These are phyloP conservation scores for Pugionium cornutum DNA, from an alignment of 345 rosid species.

Conservation along the genomic window DNA sequence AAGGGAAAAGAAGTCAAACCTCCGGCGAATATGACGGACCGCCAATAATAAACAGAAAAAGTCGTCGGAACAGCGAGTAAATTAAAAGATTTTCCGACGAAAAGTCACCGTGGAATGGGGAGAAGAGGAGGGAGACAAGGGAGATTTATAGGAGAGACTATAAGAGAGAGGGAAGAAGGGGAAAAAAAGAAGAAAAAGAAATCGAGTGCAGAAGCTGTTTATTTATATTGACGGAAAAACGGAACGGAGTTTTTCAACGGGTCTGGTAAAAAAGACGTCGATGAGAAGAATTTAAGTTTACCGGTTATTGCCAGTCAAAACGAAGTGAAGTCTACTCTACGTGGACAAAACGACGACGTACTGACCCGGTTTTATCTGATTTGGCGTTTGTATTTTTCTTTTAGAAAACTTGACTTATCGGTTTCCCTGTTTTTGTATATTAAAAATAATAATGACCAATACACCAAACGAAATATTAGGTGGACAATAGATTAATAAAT, in stretches of 20 bases:
- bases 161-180: conserved; percentile 21
- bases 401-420: conserved; percentile 20
- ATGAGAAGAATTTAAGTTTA: conserved; percentile 35
- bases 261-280: conserved; percentile 27
- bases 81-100: conserved; percentile 33
- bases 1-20: conserved; percentile 29
- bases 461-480: conserved; percentile 37
- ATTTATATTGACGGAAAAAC: conserved; percentile 52
- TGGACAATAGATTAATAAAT: conserved; percentile 25
- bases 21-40: not conserved
- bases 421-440: not conserved
- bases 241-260: conserved; percentile 28
- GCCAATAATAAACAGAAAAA: not conserved
- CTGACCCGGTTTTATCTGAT: conserved; percentile 15
- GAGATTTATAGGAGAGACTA: conserved; percentile 25
- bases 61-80: conserved; percentile 25
- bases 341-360: conserved; percentile 24
- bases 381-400: conserved; percentile 22
- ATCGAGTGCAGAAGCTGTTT: not conserved
- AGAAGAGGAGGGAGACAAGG: conserved; percentile 7
- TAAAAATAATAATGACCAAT: conserved; percentile 4
- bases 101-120: conserved; percentile 42
- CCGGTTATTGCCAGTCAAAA: conserved; percentile 39
- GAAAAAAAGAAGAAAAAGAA: conserved; percentile 10
- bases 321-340: not conserved